Conservation (phyloP, 306 rosid species). For the Malus sylvestris region DNA sequence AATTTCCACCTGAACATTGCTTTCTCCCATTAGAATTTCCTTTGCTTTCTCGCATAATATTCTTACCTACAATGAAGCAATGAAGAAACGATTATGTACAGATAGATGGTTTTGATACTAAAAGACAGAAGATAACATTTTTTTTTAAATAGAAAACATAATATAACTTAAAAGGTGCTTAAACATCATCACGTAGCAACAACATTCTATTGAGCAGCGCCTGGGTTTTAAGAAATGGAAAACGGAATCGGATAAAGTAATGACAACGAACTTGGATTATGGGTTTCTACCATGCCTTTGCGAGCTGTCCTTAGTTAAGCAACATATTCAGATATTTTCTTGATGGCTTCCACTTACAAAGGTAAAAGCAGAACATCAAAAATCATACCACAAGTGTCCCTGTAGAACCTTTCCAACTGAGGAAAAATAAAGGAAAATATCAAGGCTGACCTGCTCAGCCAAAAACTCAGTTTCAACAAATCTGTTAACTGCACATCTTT, state of each 20-base stretch:
- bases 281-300: conserved; percentile 63
- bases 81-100: no score
- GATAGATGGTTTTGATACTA: no score
- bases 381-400: neutral
- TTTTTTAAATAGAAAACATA: no score
- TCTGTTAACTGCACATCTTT: conserved; percentile 68
- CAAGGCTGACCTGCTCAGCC: conserved; percentile 64
- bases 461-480: conserved; percentile 58
- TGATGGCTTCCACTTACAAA: conserved; percentile 72
- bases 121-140: no score
- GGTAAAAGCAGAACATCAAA: neutral
- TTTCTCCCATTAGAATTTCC: no score
- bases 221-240: no score
- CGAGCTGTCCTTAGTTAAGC: conserved; percentile 92
- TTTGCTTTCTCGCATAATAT: no score
- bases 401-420: neutral
- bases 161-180: no score
- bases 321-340: conserved; percentile 77
- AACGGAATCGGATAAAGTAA: no score
- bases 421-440: neutral
- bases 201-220: no score
- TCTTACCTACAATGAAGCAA: no score
- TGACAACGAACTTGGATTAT: neutral
- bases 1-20: neutral
- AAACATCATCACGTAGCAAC: no score